Conservation (phyloP, 1,139 yeast genomes). For the Blastobotrys capitulatus region DNA sequence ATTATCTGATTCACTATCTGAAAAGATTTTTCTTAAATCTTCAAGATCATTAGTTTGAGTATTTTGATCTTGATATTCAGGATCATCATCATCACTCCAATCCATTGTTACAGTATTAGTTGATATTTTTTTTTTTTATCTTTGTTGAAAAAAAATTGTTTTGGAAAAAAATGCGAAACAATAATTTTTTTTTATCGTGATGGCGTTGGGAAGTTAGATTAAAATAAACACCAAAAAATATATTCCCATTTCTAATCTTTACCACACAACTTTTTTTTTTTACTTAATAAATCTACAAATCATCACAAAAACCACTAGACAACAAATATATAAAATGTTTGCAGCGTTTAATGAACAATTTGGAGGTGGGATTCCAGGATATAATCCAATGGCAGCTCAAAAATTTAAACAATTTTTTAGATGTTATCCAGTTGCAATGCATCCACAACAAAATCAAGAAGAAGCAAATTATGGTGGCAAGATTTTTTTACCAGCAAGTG, state of each 20-base stretch:
- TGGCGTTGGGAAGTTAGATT: neutral
- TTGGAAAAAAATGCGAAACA: neutral
- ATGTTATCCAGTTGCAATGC: constrained; percentile 87
- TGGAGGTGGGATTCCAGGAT: constrained; percentile 8
- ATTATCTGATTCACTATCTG: constrained; percentile 5
- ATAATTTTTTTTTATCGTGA: neutral
- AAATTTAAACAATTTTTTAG: constrained; percentile 77
- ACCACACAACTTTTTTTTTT: neutral
- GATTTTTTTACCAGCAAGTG: constrained; percentile 89
- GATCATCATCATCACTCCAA: constrained; percentile 8
- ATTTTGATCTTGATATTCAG: constrained; percentile 8
- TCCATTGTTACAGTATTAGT: neutral
- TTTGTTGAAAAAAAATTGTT: neutral
- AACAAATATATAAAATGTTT: constrained; percentile 8
- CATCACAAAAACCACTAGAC: neutral
- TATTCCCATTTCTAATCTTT: no score
- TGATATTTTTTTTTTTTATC: neutral
- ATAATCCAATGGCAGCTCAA: constrained; percentile 14
- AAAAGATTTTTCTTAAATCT: neutral
- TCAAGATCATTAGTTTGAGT: neutral
- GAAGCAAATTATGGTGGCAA: constrained; percentile 95
- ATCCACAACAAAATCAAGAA: constrained; percentile 72
- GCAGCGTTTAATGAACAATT: constrained; percentile 12
- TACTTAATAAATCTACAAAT: neutral
- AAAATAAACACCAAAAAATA: neutral